These are phyloP conservation scores for Mucor lusitanicus DNA, from an alignment of 371 early-diverging fungal genomes.

Conservation along the genomic window DNA sequence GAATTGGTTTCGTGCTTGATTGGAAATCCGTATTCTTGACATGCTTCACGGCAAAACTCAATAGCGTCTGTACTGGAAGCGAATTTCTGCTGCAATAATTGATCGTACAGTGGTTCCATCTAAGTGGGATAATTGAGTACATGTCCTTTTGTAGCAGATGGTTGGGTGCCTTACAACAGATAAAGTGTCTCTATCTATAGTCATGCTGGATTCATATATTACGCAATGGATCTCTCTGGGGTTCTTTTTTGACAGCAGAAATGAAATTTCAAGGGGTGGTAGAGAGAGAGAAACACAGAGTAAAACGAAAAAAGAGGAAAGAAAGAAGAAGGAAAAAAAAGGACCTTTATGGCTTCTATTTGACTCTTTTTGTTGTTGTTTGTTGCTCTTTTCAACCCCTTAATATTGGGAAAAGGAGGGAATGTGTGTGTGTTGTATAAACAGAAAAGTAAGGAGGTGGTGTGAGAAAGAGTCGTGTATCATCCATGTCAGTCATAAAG, in stretches of 20 bases:
- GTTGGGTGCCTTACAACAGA: not conserved
- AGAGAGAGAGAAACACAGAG: not conserved
- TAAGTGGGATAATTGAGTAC: not conserved
- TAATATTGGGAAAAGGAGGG: conserved; percentile 15
- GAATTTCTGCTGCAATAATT: conserved; percentile 34
- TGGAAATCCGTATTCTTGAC: conserved; percentile 40
- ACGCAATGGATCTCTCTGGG: not conserved
- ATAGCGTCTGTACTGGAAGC: conserved; percentile 36
- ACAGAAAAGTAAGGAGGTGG: conserved; percentile 18
- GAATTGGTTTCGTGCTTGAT: conserved; percentile 42
- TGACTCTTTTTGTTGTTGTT: not conserved
- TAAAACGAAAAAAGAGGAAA: conserved; percentile 13
- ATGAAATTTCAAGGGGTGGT: conserved; percentile 6
- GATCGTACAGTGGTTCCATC: conserved; percentile 40
- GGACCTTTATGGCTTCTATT: not conserved
- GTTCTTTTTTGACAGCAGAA: not conserved
- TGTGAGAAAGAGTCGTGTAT: conserved; percentile 13
- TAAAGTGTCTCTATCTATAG: not conserved
- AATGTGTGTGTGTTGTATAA: conserved; percentile 10
- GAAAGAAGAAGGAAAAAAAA: not conserved
- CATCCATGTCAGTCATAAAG: not conserved
- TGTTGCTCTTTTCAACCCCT: not conserved
- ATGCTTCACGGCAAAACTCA: conserved; percentile 39
- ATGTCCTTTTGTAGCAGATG: not conserved
- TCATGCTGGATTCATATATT: not conserved